phyloP scores from a whole-genome alignment of 1,284 basidiomycete genomes.

The Irpex sp. region DNA sequence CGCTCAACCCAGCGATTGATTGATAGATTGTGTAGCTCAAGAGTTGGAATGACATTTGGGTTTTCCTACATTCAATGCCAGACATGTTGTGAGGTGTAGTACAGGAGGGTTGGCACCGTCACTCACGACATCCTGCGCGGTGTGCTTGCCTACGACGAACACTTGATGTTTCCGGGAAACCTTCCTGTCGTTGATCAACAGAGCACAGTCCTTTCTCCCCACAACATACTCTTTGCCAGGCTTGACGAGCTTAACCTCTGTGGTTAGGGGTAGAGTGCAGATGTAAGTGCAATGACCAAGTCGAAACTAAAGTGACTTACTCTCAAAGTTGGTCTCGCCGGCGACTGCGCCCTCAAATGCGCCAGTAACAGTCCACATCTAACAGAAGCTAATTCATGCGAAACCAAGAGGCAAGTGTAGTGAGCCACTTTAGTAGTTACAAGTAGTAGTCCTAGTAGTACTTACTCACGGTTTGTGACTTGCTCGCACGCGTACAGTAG shows the following conservation, averaged over 20 bases:
- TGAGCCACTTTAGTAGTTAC: neutral
- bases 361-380: constrained; percentile 51
- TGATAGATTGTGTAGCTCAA: constrained; percentile 45
- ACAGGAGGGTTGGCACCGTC: neutral
- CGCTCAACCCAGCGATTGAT: constrained; percentile 36
- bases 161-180: constrained; percentile 57
- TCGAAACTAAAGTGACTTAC: constrained; percentile 24
- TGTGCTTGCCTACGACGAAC: constrained; percentile 48
- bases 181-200: constrained; percentile 54
- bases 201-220: constrained; percentile 47
- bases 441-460: too few species aligned
- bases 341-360: constrained; percentile 44
- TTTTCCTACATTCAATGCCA: constrained; percentile 29
- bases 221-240: constrained; percentile 46
- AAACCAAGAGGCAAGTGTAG: neutral
- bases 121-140: constrained; percentile 50
- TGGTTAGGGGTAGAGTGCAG: neutral
- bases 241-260: constrained; percentile 63
- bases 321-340: constrained; percentile 33
- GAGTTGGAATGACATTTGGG: constrained; percentile 34
- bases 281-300: neutral
- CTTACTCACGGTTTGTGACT: too few species aligned
- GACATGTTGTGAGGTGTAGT: neutral
- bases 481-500: neutral
- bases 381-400: neutral